Evolutionary conservation across 2,329 filamentous ascomycete species (phyloP).

Genomic region (Ophiostoma ulmi): DNA sequence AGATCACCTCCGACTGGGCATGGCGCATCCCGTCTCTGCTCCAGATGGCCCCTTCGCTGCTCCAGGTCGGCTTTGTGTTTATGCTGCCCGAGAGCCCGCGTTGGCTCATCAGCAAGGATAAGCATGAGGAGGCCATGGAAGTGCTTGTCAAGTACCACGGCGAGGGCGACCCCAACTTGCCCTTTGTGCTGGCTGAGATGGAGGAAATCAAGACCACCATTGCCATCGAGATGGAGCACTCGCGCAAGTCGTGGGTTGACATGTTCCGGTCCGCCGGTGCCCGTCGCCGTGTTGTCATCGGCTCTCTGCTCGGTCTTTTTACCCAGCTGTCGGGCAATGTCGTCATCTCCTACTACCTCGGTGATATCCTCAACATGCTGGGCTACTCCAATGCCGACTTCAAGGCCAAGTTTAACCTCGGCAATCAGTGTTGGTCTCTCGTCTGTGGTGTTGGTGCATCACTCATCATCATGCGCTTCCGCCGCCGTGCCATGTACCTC

Average conservation of each 20-base stretch:
- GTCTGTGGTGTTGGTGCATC: slow-evolving; percentile 42
- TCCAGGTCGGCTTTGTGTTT: slow-evolving; percentile 40
- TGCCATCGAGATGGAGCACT: slow-evolving; percentile 48
- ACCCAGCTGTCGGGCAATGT: slow-evolving; percentile 52
- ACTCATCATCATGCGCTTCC: slow-evolving; percentile 42
- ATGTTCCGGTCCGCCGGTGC: slow-evolving; percentile 48
- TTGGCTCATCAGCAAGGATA: slow-evolving; percentile 31
- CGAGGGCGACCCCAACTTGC: slow-evolving; percentile 47
- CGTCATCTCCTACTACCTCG: slow-evolving; percentile 48
- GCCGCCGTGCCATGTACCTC: slow-evolving; percentile 47
- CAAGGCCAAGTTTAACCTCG: slow-evolving; percentile 44
- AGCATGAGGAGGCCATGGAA: slow-evolving; percentile 29
- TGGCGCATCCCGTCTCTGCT: slow-evolving; percentile 41
- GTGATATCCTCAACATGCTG: slow-evolving; percentile 42
- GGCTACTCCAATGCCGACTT: slow-evolving; percentile 40
- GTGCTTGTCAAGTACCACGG: slow-evolving; percentile 38
- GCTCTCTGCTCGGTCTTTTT: slow-evolving; percentile 47
- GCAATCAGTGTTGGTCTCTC: slow-evolving; percentile 45
- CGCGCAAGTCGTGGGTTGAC: slow-evolving; percentile 47
- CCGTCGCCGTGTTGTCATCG: slow-evolving; percentile 46
- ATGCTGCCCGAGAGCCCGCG: slow-evolving; percentile 32
- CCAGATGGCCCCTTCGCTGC: slow-evolving; percentile 36
- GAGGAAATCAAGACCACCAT: slow-evolving; percentile 55
- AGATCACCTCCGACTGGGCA: slow-evolving; percentile 35
- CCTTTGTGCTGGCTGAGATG: slow-evolving; percentile 55